Conservation (phyloP, 805 yeast genomes). For the Pichia exigua region DNA sequence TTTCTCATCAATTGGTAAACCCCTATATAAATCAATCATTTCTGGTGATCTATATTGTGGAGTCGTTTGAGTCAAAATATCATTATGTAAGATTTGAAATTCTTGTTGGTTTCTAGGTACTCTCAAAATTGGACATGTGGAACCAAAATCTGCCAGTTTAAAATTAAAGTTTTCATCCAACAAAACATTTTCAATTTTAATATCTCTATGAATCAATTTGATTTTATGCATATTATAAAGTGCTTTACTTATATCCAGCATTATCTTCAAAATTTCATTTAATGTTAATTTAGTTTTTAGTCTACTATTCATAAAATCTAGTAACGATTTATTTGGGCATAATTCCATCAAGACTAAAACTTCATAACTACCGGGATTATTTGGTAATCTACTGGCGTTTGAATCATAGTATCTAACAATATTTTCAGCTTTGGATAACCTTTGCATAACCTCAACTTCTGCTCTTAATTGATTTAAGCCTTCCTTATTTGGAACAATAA, state of each 20-base stretch:
- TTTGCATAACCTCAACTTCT: conserved; percentile 96
- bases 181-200: conserved; percentile 89
- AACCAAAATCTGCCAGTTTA: conserved; percentile 91
- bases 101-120: conserved; percentile 73
- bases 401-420: conserved; percentile 91
- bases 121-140: conserved; percentile 61
- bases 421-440: conserved; percentile 67
- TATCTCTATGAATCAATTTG: conserved; percentile 81
- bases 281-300: conserved; percentile 72
- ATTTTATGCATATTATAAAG: conserved; percentile 77
- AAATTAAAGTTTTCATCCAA: conserved; percentile 63
- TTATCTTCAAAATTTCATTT: conserved; percentile 70
- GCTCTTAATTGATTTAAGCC: conserved; percentile 77
- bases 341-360: conserved; percentile 89
- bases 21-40: conserved; percentile 83
- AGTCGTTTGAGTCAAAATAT: conserved; percentile 83
- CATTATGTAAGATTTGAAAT: conserved; percentile 71
- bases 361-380: conserved; percentile 53
- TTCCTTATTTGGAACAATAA: conserved; percentile 87
- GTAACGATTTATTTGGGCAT: conserved; percentile 78
- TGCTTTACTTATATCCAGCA: conserved; percentile 75
- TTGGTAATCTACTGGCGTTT: conserved; percentile 71
- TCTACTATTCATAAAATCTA: conserved; percentile 86
- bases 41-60: conserved; percentile 96
- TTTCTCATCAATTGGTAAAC: conserved; percentile 82